Percentiles rank a stretch among this genome's conserved stretches.
Conservation (phyloP, 176 grass and related monocot species). For the maize (Zea mays) region DNA sequence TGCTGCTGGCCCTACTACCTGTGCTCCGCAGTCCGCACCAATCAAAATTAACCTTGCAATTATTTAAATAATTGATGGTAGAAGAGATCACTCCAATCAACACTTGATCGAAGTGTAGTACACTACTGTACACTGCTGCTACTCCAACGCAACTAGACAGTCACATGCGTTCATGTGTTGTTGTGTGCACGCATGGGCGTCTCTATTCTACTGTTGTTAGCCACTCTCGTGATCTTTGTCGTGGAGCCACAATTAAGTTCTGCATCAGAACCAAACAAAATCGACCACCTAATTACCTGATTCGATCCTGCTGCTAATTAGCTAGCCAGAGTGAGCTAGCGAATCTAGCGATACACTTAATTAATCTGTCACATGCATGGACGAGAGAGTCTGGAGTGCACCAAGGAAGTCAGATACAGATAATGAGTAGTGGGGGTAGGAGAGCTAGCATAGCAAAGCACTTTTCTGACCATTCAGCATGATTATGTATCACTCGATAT, state of each 20-base stretch:
- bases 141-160: neutral
- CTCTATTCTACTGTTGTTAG: neutral
- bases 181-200: neutral
- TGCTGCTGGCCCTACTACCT: neutral
- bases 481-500: no score
- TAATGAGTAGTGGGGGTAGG: no score
- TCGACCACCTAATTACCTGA: neutral
- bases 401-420: no score
- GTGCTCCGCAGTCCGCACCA: neutral
- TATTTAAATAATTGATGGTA: no score
- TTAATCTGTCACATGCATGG: no score
- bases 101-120: neutral
- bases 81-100: neutral
- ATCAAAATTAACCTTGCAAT: neutral
- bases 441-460: no score
- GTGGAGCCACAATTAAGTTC: neutral
- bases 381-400: no score
- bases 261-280: neutral
- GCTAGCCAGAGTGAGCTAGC: neutral
- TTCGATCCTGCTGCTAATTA: neutral
- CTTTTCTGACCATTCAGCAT: no score
- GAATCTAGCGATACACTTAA: slow-evolving; percentile 3
- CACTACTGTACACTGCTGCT: no score
- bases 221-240: neutral
- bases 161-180: neutral